A percentile compares a stretch with the other conserved stretches of the same genome.
Evolutionary conservation across 805 yeast species (phyloP).

Genomic region (Saccharomyces jurei): DNA sequence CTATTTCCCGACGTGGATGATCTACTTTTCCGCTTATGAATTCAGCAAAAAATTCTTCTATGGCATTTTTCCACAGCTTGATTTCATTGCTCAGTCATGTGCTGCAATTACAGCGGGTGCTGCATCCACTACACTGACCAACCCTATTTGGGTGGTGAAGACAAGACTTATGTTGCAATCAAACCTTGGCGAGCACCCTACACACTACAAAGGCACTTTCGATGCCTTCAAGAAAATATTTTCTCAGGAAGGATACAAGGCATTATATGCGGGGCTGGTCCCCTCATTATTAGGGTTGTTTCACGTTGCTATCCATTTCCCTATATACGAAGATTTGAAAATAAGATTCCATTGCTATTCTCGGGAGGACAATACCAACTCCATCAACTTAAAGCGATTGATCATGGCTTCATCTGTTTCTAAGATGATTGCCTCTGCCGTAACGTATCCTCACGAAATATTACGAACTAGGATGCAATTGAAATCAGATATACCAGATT

Average conservation of each 20-base stretch:
- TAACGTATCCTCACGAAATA: constrained; percentile 94
- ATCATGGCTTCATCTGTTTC: constrained; percentile 68
- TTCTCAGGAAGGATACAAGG: constrained; percentile 64
- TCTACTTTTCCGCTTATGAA: constrained; percentile 87
- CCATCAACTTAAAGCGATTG: constrained; percentile 33
- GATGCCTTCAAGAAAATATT: constrained; percentile 82
- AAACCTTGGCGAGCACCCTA: constrained; percentile 19
- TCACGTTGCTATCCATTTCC: constrained; percentile 95
- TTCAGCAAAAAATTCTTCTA: constrained; percentile 55
- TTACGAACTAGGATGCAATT: constrained; percentile 82
- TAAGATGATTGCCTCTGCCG: constrained; percentile 78
- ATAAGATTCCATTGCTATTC: constrained; percentile 34
- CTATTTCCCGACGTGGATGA: constrained; percentile 96
- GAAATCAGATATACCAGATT: constrained; percentile 31
- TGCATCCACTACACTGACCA: constrained; percentile 73
- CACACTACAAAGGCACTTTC: constrained; percentile 55
- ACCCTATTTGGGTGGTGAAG: constrained; percentile 97
- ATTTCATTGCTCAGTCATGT: constrained; percentile 35
- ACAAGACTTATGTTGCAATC: constrained; percentile 88
- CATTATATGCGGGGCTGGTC: constrained; percentile 81
- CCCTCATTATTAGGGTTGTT: constrained; percentile 86
- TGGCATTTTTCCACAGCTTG: constrained; percentile 29
- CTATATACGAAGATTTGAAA: constrained; percentile 80
- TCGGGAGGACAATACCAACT: neutral
- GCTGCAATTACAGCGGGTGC: constrained; percentile 86